Conservation (phyloP, 345 rosid species). For the Salix caprea region DNA sequence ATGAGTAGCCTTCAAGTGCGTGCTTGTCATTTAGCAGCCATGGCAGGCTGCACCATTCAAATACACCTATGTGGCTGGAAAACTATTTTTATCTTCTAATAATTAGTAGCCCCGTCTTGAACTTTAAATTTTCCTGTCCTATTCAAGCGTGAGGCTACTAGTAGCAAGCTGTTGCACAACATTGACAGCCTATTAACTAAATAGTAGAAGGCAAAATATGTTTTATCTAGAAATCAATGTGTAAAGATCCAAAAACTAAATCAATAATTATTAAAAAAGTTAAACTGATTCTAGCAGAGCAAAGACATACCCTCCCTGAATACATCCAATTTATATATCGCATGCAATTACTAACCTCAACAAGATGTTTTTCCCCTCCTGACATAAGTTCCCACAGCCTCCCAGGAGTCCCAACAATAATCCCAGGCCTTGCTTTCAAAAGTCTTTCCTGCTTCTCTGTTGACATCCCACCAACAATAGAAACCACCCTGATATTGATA, state of each 20-base stretch:
- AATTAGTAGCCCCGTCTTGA: no score
- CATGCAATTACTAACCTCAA: conserved; percentile 55
- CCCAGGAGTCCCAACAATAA: conserved; percentile 93
- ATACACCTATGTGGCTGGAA: no score
- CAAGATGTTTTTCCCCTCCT: conserved; percentile 79
- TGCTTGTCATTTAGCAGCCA: neutral
- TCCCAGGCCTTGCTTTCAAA: conserved; percentile 76
- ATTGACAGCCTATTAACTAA: no score
- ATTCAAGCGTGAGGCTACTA: no score
- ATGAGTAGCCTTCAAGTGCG: neutral
- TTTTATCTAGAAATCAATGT: neutral
- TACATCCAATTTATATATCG: neutral
- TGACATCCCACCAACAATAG: conserved; percentile 96
- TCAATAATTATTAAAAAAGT: no score
- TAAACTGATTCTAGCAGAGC: no score
- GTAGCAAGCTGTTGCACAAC: no score
- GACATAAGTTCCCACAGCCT: conserved; percentile 98
- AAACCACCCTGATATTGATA: conserved; percentile 62
- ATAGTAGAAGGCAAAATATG: neutral
- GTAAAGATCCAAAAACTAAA: neutral
- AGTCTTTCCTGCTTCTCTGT: conserved; percentile 88
- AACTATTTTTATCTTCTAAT: no score
- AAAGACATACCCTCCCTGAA: neutral
- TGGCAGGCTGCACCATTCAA: neutral
- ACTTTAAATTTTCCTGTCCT: no score